phyloP scores from a whole-genome alignment of 345 rosid species.

The Acer campestre region DNA sequence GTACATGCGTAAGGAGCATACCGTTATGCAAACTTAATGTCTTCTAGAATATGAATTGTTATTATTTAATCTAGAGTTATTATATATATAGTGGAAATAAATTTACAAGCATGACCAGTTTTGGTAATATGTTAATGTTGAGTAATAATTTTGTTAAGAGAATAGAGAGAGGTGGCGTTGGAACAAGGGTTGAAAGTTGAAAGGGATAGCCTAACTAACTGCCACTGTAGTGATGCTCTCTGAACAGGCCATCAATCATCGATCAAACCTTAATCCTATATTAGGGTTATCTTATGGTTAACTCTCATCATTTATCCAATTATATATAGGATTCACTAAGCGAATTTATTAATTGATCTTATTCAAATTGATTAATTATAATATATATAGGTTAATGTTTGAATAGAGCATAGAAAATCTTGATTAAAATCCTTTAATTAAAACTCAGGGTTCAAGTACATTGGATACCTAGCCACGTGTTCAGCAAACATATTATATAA shows the following conservation, averaged over 20 bases:
- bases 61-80: background rate
- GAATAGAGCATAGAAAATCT: background rate
- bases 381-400: background rate
- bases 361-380: background rate
- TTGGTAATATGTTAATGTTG: background rate
- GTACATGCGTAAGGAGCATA: no score
- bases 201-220: slow-evolving; percentile 33
- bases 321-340: background rate
- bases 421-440: background rate
- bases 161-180: no score
- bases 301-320: no score
- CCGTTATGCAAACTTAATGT: no score
- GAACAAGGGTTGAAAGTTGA: background rate
- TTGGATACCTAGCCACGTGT: slow-evolving; percentile 27
- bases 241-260: slow-evolving; percentile 10
- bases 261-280: background rate
- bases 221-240: background rate
- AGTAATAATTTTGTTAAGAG: no score
- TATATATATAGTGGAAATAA: background rate
- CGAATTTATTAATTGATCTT: background rate
- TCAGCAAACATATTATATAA: background rate
- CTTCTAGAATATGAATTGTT: no score
- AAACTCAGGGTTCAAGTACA: slow-evolving; percentile 8
- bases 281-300: background rate
- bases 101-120: no score